Conservation (phyloP, 768 basidiomycete genomes). For the Sarcomyxa edulis region DNA sequence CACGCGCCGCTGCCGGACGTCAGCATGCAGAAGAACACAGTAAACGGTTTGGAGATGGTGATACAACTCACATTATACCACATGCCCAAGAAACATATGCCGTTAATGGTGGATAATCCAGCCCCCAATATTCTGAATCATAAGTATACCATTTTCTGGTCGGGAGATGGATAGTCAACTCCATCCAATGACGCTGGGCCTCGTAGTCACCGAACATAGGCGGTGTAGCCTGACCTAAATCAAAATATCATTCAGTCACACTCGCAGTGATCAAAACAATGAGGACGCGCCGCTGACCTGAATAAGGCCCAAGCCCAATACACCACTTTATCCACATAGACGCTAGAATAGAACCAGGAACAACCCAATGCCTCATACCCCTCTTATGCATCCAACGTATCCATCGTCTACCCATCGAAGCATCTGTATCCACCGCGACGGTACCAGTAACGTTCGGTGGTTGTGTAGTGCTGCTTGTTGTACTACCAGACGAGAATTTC, state of each 20-base stretch:
- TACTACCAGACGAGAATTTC: too few relatives aligned
- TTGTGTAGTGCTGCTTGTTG: constrained; percentile 30
- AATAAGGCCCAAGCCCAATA: constrained; percentile 75
- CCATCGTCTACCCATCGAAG: constrained; percentile 54
- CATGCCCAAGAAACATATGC: constrained; percentile 87
- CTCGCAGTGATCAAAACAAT: neutral
- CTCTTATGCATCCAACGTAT: constrained; percentile 78
- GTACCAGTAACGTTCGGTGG: neutral
- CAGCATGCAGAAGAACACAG: constrained; percentile 6
- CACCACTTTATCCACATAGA: constrained; percentile 60
- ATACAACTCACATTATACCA: constrained; percentile 58
- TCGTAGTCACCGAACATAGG: constrained; percentile 93
- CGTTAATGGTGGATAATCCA: constrained; percentile 93
- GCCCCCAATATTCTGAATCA: constrained; percentile 87
- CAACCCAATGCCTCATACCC: constrained; percentile 52
- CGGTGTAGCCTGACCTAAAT: constrained; percentile 58
- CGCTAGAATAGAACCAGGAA: constrained; percentile 49
- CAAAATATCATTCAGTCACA: constrained; percentile 1
- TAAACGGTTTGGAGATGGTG: neutral
- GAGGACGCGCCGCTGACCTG: constrained; percentile 46
- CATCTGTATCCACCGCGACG: constrained; percentile 16
- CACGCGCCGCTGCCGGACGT: constrained; percentile 24
- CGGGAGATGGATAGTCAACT: constrained; percentile 76
- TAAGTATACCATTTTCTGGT: constrained; percentile 80
- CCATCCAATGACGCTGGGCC: constrained; percentile 96